Evolutionary conservation across 208 protist genomes (phyloP).

Genomic region (Trypanosoma caninum): DNA sequence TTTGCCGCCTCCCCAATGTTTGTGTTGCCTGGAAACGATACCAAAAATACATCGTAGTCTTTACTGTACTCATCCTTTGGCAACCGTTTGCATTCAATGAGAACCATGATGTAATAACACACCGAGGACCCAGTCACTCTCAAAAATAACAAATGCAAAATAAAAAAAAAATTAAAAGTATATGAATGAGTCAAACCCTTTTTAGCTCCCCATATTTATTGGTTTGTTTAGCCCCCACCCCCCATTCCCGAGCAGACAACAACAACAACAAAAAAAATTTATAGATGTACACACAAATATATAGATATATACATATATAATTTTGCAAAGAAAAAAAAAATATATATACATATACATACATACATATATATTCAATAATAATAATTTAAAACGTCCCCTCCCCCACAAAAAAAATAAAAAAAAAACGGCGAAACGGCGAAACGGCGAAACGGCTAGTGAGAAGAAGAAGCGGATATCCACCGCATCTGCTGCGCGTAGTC

Average conservation of each 20-base stretch:
- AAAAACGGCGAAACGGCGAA: constrained; percentile 11
- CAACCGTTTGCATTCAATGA: constrained; percentile 87
- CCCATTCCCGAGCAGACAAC: not conserved
- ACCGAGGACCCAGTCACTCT: not conserved
- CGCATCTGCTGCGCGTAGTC: constrained; percentile 74
- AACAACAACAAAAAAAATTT: not conserved
- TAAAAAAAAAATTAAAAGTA: not conserved
- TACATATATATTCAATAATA: constrained; percentile 13
- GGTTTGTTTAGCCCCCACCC: not conserved
- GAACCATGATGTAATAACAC: constrained; percentile 53
- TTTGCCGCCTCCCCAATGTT: constrained; percentile 80
- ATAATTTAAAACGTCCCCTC: not conserved
- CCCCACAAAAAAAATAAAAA: too few species aligned
- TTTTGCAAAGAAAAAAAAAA: constrained; percentile 11
- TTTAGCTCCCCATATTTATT: not conserved
- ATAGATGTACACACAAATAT: constrained; percentile 8
- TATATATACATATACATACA: constrained; percentile 15
- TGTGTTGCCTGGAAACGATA: constrained; percentile 45
- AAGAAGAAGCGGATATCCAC: constrained; percentile 69
- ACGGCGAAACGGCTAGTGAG: constrained; percentile 39
- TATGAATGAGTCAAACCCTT: too few species aligned
- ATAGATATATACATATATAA: constrained; percentile 14
- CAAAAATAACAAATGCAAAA: not conserved
- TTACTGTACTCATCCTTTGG: constrained; percentile 91
- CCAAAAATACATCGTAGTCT: constrained; percentile 81